Evolutionary conservation across 1,284 basidiomycete genomes (phyloP).

Genomic region (Cystobasidium pallidum): DNA sequence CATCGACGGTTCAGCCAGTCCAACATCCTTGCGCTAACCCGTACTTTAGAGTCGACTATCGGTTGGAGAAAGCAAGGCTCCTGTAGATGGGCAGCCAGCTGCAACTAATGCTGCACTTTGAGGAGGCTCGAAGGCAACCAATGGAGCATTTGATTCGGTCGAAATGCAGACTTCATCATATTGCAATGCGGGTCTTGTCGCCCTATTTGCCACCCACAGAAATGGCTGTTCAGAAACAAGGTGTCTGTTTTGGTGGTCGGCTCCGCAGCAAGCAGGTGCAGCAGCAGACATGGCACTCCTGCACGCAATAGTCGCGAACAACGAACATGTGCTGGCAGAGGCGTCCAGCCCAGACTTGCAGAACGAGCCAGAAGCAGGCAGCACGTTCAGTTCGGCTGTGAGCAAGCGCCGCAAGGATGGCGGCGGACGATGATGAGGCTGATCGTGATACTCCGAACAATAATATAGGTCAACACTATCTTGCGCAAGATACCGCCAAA

Average conservation of each 20-base stretch:
- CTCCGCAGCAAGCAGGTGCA: neutral
- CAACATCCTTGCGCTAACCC: neutral
- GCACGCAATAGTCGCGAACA: slow-evolving; percentile 78
- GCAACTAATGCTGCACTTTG: no score
- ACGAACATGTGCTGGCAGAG: slow-evolving; percentile 76
- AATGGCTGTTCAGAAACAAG: no score
- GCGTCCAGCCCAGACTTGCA: slow-evolving; percentile 11
- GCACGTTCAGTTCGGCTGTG: slow-evolving; percentile 33
- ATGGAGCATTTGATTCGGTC: no score
- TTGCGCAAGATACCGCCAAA: slow-evolving; percentile 73
- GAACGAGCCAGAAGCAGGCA: slow-evolving; percentile 40
- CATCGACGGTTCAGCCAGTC: neutral
- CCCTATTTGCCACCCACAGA: no score
- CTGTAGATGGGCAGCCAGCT: no score
- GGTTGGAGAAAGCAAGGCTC: neutral
- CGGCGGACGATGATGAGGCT: neutral
- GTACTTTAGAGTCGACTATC: neutral
- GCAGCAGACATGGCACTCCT: slow-evolving; percentile 60
- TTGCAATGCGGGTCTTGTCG: no score
- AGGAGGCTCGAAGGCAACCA: no score
- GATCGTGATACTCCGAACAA: neutral
- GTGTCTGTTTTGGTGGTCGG: neutral
- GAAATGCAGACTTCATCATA: no score
- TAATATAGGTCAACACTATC: slow-evolving; percentile 18
- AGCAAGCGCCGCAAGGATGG: slow-evolving; percentile 22